Conservation (phyloP, 768 basidiomycete species). For the Gloeostereum incarnatum region DNA sequence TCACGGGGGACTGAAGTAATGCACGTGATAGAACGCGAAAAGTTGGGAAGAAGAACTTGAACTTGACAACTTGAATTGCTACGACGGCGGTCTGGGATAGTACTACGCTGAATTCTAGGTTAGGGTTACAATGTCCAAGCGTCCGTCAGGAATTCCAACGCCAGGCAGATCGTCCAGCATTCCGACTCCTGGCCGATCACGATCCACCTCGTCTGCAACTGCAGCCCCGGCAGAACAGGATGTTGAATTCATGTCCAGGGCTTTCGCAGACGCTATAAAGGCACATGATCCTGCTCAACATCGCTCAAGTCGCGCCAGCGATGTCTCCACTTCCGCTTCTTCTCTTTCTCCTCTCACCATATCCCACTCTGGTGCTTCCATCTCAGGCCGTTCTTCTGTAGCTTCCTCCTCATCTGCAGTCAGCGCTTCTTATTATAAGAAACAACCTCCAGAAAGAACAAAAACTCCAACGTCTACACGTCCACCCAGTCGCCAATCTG, state of each 20-base stretch:
- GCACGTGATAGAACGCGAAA: too few species aligned
- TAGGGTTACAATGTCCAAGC: conserved; percentile 1
- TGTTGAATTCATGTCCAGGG: conserved; percentile 53
- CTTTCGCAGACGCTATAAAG: conserved; percentile 74
- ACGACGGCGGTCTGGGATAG: too few species aligned
- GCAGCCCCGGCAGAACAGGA: conserved; percentile 26
- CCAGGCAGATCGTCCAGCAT: conserved; percentile 41
- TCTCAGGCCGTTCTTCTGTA: conserved; percentile 50
- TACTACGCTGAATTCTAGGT: too few species aligned
- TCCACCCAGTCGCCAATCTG: conserved; percentile 61
- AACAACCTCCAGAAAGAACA: conserved; percentile 24
- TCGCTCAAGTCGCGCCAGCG: conserved; percentile 31
- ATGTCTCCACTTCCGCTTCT: conserved; percentile 26
- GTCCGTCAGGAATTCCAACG: conserved; percentile 1
- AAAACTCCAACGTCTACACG: conserved; percentile 49
- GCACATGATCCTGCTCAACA: conserved; percentile 76
- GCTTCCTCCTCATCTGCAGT: conserved; percentile 44
- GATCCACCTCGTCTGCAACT: conserved; percentile 48
- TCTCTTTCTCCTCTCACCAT: conserved; percentile 40
- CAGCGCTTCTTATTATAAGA: conserved; percentile 19
- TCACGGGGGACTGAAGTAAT: too few species aligned
- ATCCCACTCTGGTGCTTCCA: conserved; percentile 32
- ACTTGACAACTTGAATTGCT: too few species aligned
- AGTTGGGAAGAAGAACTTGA: too few species aligned
- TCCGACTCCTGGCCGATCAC: conserved; percentile 63